A percentile compares a stretch with the other conserved stretches of the same genome.
Conservation (phyloP, 352 stramenopile genomes). For the Phytophthora cryptogea region DNA sequence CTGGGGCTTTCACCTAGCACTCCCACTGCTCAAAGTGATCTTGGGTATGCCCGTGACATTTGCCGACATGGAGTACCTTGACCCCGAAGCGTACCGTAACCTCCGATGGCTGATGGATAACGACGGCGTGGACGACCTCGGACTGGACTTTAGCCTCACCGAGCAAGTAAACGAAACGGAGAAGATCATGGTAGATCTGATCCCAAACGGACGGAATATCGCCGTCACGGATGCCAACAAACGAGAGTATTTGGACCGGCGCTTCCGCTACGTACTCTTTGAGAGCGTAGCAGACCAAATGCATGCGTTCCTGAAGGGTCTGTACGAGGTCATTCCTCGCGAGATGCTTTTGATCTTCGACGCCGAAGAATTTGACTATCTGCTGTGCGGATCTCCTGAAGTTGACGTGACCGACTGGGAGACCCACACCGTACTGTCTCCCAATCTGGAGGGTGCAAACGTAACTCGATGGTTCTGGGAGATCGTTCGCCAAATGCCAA, state of each 20-base stretch:
- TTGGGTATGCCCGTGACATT: constrained; percentile 94
- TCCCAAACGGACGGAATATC: constrained; percentile 59
- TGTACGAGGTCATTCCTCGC: constrained; percentile 96
- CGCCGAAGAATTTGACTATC: constrained; percentile 96
- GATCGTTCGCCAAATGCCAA: constrained; percentile 90
- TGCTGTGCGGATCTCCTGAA: constrained; percentile 96
- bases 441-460: constrained; percentile 46
- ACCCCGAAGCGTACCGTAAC: constrained; percentile 58
- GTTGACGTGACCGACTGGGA: constrained; percentile 98
- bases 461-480: constrained; percentile 95
- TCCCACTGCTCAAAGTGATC: constrained; percentile 98
- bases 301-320: constrained; percentile 86
- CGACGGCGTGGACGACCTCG: constrained; percentile 54
- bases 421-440: constrained; percentile 70
- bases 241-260: constrained; percentile 91
- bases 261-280: constrained; percentile 65
- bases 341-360: constrained; percentile 96
- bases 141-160: constrained; percentile 64
- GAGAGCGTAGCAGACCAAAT: constrained; percentile 62
- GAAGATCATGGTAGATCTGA: constrained; percentile 51
- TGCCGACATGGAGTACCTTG: constrained; percentile 88
- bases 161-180: constrained; percentile 35
- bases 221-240: constrained; percentile 96
- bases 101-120: constrained; percentile 61
- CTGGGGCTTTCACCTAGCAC: constrained; percentile 92